A percentile compares a stretch with the other conserved stretches of the same genome.
Conservation (phyloP, 208 protist genomes). For the Acanthamoeba triangularis region DNA sequence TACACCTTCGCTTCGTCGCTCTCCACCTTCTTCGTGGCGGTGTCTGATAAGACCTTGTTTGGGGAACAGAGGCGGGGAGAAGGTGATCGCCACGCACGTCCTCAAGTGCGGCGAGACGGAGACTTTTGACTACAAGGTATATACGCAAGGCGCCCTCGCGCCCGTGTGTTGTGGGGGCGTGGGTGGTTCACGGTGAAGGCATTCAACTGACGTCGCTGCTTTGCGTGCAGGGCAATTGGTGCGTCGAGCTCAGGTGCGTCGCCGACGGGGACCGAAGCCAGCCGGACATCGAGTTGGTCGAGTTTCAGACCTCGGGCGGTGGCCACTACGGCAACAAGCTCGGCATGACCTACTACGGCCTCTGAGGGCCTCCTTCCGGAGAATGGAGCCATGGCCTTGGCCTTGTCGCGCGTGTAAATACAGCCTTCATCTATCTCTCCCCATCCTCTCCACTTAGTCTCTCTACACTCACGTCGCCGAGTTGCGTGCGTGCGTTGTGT, state of each 20-base stretch:
- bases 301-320: constrained; percentile 53
- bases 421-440: too few relatives aligned
- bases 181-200: background rate
- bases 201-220: background rate
- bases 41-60: background rate
- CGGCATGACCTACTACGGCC: constrained; percentile 63
- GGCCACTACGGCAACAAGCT: constrained; percentile 70
- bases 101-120: constrained; percentile 37
- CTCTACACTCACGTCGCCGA: too few relatives aligned
- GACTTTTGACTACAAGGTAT: constrained; percentile 75
- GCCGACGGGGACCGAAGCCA: background rate
- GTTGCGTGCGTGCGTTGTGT: too few relatives aligned
- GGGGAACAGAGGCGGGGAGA: constrained; percentile 27
- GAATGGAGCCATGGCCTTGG: too few relatives aligned
- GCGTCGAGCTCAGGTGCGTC: constrained; percentile 19
- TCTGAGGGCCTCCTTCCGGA: background rate
- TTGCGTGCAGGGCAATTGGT: constrained; percentile 62
- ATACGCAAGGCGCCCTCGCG: too few relatives aligned
- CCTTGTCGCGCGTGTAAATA: background rate
- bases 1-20: background rate
- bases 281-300: constrained; percentile 57
- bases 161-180: background rate
- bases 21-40: background rate
- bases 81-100: constrained; percentile 65
- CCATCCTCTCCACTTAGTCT: too few relatives aligned